phyloP scores from a whole-genome alignment of 768 basidiomycete genomes.

The Termitomyces sp. region DNA sequence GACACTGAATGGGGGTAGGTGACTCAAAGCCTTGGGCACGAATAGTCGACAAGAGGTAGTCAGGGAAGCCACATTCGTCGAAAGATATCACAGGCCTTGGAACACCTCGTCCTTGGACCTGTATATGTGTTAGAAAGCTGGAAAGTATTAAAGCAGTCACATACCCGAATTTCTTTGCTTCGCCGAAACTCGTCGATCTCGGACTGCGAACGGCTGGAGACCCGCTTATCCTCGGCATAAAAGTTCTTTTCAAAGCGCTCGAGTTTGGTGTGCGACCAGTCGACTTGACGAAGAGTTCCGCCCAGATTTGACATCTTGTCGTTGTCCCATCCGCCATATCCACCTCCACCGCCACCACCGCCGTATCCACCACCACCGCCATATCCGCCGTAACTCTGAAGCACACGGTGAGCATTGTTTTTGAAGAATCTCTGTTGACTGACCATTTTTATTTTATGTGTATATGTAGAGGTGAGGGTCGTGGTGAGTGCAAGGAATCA shows the following conservation, averaged over 20 bases:
- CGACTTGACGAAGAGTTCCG: slow-evolving; percentile 72
- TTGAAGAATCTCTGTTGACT: not conserved
- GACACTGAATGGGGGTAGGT: slow-evolving; percentile 96
- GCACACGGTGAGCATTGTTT: not conserved
- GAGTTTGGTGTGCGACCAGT: slow-evolving; percentile 74
- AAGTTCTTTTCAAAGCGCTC: slow-evolving; percentile 97
- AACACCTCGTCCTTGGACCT: slow-evolving; percentile 86
- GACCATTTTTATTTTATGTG: slow-evolving; percentile 21
- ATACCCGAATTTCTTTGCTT: slow-evolving; percentile 81
- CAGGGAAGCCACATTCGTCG: slow-evolving; percentile 94
- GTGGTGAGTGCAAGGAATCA: slow-evolving; percentile 15
- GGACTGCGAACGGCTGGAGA: slow-evolving; percentile 67
- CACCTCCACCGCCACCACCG: slow-evolving; percentile 42
- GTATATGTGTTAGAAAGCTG: slow-evolving; percentile 3
- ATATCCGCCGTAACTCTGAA: slow-evolving; percentile 40
- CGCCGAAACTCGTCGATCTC: slow-evolving; percentile 88
- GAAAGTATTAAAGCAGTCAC: slow-evolving; percentile 6
- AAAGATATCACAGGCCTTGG: slow-evolving; percentile 89
- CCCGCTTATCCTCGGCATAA: slow-evolving; percentile 85
- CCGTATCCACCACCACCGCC: slow-evolving; percentile 32
- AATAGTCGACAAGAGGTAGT: slow-evolving; percentile 92
- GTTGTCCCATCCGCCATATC: slow-evolving; percentile 48
- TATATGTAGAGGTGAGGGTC: slow-evolving; percentile 9
- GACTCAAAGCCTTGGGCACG: slow-evolving; percentile 86
- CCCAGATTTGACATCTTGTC: slow-evolving; percentile 83